These are phyloP conservation scores for Hypoxylon sp. DNA, from an alignment of 2,329 filamentous ascomycete species.

Conservation along the genomic window DNA sequence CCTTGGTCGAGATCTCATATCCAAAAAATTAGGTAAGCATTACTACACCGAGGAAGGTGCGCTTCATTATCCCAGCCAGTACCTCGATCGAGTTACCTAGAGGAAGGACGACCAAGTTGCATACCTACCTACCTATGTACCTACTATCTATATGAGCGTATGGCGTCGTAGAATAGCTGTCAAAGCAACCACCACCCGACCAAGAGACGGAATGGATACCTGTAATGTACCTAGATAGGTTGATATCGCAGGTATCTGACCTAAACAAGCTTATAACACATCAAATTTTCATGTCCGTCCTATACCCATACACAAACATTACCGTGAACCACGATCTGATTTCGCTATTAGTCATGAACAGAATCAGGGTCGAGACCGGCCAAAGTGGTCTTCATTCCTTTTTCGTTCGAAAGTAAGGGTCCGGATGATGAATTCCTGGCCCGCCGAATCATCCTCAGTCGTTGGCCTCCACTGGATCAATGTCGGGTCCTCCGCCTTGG, in stretches of 20 bases:
- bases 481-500: constrained; percentile 2
- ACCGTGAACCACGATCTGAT: neutral
- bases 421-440: constrained; percentile 43
- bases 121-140: no score
- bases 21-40: neutral
- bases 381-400: neutral
- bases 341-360: neutral
- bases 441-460: neutral
- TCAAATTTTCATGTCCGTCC: neutral
- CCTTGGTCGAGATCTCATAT: neutral
- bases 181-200: no score
- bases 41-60: neutral
- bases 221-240: no score
- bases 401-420: constrained; percentile 30
- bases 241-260: no score
- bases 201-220: no score
- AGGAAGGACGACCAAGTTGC: neutral
- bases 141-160: neutral
- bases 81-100: no score
- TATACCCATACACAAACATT: neutral
- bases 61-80: neutral
- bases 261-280: neutral
- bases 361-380: neutral
- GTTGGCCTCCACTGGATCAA: constrained; percentile 33
- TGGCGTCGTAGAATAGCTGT: no score